Percentiles rank a stretch among this genome's conserved stretches.
phyloP scores from a whole-genome alignment of 1,284 basidiomycete genomes.

The Coriolopsis trogii region DNA sequence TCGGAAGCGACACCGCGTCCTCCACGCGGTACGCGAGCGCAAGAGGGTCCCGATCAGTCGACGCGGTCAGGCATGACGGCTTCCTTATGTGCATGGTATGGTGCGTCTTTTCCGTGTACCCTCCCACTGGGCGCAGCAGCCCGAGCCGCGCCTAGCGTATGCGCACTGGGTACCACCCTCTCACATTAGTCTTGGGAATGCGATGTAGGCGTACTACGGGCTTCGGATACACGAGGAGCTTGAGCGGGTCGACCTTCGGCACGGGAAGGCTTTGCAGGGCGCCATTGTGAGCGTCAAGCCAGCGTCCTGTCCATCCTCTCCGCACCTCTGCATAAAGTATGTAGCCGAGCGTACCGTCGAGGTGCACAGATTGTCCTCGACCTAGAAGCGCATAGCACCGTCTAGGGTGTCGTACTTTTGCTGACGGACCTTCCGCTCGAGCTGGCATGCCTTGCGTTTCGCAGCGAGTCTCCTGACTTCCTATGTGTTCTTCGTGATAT shows the following conservation, averaged over 20 bases:
- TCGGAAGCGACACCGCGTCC: conserved; percentile 50
- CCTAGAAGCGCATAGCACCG: conserved; percentile 40
- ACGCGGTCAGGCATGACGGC: background rate
- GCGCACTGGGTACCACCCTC: too few relatives aligned
- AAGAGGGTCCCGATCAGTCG: conserved; percentile 40
- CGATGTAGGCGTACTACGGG: too few relatives aligned
- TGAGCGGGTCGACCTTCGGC: too few relatives aligned
- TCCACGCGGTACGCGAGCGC: conserved; percentile 52
- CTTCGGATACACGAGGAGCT: too few relatives aligned
- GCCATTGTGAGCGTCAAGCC: too few relatives aligned
- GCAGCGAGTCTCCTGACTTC: conserved; percentile 41
- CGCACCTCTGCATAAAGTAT: conserved; percentile 49
- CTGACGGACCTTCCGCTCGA: conserved; percentile 41
- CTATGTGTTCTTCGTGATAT: conserved; percentile 24
- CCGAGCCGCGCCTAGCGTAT: too few relatives aligned
- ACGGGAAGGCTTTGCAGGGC: too few relatives aligned
- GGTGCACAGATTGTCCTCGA: background rate
- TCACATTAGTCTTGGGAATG: too few relatives aligned
- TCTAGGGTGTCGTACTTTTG: conserved; percentile 45
- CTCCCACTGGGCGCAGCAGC: too few relatives aligned
- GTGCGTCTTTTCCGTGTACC: conserved; percentile 39
- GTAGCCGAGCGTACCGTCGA: conserved; percentile 23
- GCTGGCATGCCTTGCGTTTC: conserved; percentile 38
- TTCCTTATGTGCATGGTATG: background rate
- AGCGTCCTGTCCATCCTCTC: too few relatives aligned